Evolutionary conservation across 345 rosid genomes (phyloP).

Genomic region (Salix caprea): DNA sequence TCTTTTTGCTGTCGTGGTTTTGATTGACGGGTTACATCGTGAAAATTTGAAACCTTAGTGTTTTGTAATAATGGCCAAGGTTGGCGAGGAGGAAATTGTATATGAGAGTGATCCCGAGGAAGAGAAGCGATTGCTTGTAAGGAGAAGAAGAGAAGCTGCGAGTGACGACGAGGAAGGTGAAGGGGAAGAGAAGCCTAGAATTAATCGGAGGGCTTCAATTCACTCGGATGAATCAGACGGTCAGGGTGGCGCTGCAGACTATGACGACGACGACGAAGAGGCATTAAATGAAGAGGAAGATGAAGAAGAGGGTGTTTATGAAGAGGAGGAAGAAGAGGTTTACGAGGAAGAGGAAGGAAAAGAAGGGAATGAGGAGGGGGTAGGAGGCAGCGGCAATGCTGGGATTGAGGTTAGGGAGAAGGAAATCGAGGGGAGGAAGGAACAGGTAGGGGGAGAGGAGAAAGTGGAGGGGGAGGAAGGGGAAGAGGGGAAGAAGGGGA

Average conservation of each 20-base stretch:
- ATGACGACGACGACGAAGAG: slow-evolving; percentile 43
- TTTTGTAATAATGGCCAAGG: slow-evolving; percentile 42
- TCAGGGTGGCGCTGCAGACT: slow-evolving; percentile 57
- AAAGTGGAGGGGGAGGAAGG: slow-evolving; percentile 35
- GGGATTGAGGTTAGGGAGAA: slow-evolving; percentile 17
- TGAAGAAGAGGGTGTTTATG: slow-evolving; percentile 35
- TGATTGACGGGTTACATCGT: background rate
- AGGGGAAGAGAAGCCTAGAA: slow-evolving; percentile 20
- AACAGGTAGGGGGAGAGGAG: slow-evolving; percentile 27
- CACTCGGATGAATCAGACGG: slow-evolving; percentile 70
- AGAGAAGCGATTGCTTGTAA: slow-evolving; percentile 53
- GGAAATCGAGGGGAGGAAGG: slow-evolving; percentile 23
- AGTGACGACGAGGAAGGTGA: slow-evolving; percentile 84
- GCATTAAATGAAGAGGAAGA: slow-evolving; percentile 31
- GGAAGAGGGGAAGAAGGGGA: slow-evolving; percentile 56
- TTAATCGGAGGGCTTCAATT: slow-evolving; percentile 39
- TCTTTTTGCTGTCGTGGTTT: background rate
- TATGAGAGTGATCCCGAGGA: slow-evolving; percentile 95
- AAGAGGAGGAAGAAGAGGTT: slow-evolving; percentile 27
- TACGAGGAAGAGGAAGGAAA: slow-evolving; percentile 40
- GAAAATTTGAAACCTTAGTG: background rate
- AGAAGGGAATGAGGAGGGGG: slow-evolving; percentile 28
- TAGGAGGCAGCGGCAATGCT: slow-evolving; percentile 1
- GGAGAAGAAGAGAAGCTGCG: slow-evolving; percentile 73
- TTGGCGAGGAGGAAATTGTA: slow-evolving; percentile 47